phyloP scores from a whole-genome alignment of 2,329 filamentous ascomycete genomes.

The Claviceps digitariae region DNA sequence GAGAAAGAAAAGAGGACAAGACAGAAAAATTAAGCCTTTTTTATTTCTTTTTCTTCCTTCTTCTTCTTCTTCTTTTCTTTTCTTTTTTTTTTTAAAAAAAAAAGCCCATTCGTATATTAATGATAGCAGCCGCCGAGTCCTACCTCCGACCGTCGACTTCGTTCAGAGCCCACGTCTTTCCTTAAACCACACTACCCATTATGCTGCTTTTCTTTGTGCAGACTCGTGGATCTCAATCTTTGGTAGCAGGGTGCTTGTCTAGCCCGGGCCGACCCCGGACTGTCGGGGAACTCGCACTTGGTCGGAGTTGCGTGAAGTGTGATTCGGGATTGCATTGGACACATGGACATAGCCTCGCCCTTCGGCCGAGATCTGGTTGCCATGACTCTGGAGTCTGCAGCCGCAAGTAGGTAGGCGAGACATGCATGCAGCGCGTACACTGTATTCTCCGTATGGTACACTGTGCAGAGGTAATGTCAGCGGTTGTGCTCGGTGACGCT shows the following conservation, averaged over 20 bases:
- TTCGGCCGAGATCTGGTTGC: constrained; percentile 7
- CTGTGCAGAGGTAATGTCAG: too few species aligned
- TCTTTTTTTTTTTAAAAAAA: too few species aligned
- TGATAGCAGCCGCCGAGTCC: neutral
- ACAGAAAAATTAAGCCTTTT: too few species aligned
- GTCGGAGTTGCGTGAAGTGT: neutral
- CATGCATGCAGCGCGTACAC: neutral
- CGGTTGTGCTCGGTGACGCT: too few species aligned
- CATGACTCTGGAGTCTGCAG: neutral
- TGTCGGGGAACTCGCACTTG: neutral
- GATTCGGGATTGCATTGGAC: neutral
- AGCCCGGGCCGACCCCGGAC: constrained; percentile 6
- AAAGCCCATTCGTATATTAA: too few species aligned
- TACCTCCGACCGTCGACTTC: neutral
- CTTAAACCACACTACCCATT: too few species aligned
- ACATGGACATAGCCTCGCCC: neutral
- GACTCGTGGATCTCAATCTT: neutral
- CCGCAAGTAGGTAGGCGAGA: neutral
- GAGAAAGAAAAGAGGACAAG: too few species aligned
- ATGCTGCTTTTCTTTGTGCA: neutral
- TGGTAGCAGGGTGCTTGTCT: neutral
- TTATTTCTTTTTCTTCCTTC: too few species aligned
- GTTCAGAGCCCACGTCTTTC: neutral
- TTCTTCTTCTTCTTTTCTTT: too few species aligned
- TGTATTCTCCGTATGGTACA: too few species aligned